Percentiles rank a stretch among this genome's conserved stretches.
These are phyloP conservation scores for Canna indica DNA, from an alignment of 176 grass and related monocot species.

Conservation along the genomic window DNA sequence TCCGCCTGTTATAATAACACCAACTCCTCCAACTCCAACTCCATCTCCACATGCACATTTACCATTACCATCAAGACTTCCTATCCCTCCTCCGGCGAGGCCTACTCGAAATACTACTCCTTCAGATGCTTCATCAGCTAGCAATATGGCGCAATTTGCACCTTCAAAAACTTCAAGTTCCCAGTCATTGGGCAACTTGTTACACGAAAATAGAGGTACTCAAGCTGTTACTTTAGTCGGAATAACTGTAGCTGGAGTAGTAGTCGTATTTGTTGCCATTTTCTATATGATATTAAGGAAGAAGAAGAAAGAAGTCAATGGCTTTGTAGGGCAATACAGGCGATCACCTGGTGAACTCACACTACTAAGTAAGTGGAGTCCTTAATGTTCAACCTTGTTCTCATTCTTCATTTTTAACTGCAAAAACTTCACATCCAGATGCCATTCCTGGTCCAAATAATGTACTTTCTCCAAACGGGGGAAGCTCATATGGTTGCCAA, in stretches of 20 bases:
- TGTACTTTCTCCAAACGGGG: slow-evolving; percentile 17
- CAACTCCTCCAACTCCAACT: neutral
- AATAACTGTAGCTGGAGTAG: slow-evolving; percentile 28
- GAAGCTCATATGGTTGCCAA: slow-evolving; percentile 18
- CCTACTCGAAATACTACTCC: neutral
- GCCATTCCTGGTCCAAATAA: slow-evolving; percentile 1
- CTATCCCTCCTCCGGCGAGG: neutral
- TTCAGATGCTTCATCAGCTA: neutral
- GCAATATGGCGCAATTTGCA: neutral
- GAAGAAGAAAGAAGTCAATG: slow-evolving; percentile 16
- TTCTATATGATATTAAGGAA: slow-evolving; percentile 14
- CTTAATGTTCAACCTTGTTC: neutral
- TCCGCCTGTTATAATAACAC: neutral
- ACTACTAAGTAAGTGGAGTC: neutral
- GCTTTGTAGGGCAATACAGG: neutral
- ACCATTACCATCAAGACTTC: neutral
- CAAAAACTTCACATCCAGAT: slow-evolving; percentile 14
- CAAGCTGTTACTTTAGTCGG: slow-evolving; percentile 25
- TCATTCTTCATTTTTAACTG: neutral
- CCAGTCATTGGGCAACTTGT: neutral
- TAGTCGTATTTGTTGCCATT: slow-evolving; percentile 25
- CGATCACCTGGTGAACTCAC: neutral
- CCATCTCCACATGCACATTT: neutral
- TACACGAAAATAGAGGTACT: neutral
- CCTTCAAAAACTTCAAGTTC: neutral